Base-by-base conservation (phyloP, 2,329 filamentous ascomycete species). In the Fusarium sp. region DNA sequence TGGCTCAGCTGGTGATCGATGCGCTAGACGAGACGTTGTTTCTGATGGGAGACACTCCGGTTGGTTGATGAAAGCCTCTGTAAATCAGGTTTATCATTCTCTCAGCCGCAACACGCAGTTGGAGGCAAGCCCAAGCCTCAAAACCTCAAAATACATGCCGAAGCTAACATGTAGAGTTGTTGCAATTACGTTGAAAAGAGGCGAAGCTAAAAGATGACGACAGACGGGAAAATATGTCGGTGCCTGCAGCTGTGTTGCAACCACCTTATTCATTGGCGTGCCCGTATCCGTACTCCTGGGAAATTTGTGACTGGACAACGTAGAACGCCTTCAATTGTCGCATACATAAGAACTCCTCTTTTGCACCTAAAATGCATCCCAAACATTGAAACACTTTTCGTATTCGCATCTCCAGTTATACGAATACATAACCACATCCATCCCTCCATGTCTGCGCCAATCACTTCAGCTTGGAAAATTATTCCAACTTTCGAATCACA, bases 401-500 rank as follows among this genome's bases (percentile, higher is more conserved):
- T 67, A 67, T 67, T 67, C 64, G 64, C 49, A 62, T 66, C 44
- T 44, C 8, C 45, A 40, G 11, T 44, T 63, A 65, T 67, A 57
- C 64, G 57, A 57, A 57, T 66, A 67, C 63, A 53, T 39, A 24
- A n/a, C 34, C 39, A 42, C 24, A 15, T 4, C 7, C 46, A 44
- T 31, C 7, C 46, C 38, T 31, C n/a, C 6, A 67, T 64, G 52
- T 15, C 53, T 5, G 24, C 66, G 7, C 66, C 62, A n/a, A 40
- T 69, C 15, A 8, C 42, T 31, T 70, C 66, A 19, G 57, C 57
- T 9, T 67, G 62, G 66, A 69, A 67, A 28, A 22, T 67, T 26
- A 70, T 69, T 33, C 66, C 66, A 51, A 58, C 57, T 1, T 69
- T 69, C 46, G 44, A 67, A 55, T 70, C 66, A 28, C 42, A 55